Percentiles rank a stretch among this genome's conserved stretches.
Conservation (phyloP, 192 early-diverging fungal species). For the Umbelopsis vinacea region DNA sequence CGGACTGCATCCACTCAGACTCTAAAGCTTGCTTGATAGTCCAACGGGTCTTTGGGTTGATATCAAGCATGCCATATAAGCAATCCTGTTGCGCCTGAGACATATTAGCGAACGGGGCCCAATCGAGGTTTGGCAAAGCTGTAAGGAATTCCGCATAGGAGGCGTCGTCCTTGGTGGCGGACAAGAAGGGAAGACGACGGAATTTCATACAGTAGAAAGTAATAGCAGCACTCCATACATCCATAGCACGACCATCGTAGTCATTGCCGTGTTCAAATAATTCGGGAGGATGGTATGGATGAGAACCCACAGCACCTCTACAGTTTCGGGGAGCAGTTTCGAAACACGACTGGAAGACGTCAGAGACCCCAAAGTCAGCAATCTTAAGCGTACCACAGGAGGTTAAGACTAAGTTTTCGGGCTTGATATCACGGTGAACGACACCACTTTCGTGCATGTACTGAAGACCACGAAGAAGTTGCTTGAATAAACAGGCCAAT, state of each 20-base stretch:
- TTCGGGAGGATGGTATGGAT: slow-evolving; percentile 97
- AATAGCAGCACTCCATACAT: slow-evolving; percentile 91
- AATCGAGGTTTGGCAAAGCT: background rate
- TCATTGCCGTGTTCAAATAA: slow-evolving; percentile 64
- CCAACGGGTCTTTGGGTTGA: slow-evolving; percentile 48
- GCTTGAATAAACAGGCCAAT: slow-evolving; percentile 93
- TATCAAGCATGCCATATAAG: slow-evolving; percentile 43
- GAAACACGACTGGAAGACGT: slow-evolving; percentile 88
- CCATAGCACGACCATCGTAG: slow-evolving; percentile 88
- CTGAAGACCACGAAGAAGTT: slow-evolving; percentile 84
- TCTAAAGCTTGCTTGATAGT: slow-evolving; percentile 43
- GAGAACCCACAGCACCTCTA: slow-evolving; percentile 88
- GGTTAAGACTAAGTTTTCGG: slow-evolving; percentile 87
- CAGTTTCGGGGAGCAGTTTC: slow-evolving; percentile 72
- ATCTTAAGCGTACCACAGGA: slow-evolving; percentile 84
- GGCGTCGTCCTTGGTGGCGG: background rate
- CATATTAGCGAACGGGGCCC: slow-evolving; percentile 8
- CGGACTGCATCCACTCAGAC: slow-evolving; percentile 42
- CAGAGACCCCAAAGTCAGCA: slow-evolving; percentile 97
- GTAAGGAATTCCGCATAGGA: background rate
- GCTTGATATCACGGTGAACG: slow-evolving; percentile 87
- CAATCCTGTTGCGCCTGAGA: slow-evolving; percentile 34
- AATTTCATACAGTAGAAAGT: slow-evolving; percentile 86
- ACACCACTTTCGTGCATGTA: slow-evolving; percentile 95
- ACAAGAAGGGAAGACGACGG: slow-evolving; percentile 50